These are phyloP conservation scores for Rhododendron vialii DNA, from an alignment of 148 eudicot species.

Conservation along the genomic window DNA sequence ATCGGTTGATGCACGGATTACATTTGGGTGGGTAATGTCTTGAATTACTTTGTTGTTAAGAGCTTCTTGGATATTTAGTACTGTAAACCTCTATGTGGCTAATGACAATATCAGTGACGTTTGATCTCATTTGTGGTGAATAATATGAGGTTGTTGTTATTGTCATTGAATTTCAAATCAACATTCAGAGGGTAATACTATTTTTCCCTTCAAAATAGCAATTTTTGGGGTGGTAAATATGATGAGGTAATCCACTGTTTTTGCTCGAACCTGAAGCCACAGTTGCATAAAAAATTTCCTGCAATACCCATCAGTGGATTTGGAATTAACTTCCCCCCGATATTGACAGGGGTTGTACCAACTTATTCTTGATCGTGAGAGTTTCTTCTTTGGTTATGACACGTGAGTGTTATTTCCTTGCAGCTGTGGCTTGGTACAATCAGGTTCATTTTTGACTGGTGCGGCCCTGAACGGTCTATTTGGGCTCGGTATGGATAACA, in stretches of 20 bases:
- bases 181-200: constrained; percentile 15
- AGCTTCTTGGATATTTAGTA: neutral
- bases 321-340: neutral
- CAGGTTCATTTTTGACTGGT: constrained; percentile 71
- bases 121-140: neutral
- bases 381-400: neutral
- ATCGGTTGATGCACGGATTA: constrained; percentile 42
- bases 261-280: neutral
- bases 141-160: neutral
- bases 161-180: constrained; percentile 11
- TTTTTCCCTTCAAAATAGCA: neutral
- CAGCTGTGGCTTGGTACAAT: constrained; percentile 76
- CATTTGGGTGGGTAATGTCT: constrained; percentile 58
- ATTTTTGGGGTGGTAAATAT: neutral
- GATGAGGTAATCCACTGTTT: neutral
- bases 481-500: constrained; percentile 66
- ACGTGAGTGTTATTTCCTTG: constrained; percentile 12
- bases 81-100: neutral
- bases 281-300: neutral
- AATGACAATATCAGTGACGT: neutral
- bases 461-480: constrained; percentile 93
- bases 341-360: neutral
- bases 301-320: neutral
- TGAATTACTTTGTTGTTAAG: neutral
- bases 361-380: neutral